Base-by-base conservation (phyloP, 768 basidiomycete species). In the Podaxis sp. region DNA sequence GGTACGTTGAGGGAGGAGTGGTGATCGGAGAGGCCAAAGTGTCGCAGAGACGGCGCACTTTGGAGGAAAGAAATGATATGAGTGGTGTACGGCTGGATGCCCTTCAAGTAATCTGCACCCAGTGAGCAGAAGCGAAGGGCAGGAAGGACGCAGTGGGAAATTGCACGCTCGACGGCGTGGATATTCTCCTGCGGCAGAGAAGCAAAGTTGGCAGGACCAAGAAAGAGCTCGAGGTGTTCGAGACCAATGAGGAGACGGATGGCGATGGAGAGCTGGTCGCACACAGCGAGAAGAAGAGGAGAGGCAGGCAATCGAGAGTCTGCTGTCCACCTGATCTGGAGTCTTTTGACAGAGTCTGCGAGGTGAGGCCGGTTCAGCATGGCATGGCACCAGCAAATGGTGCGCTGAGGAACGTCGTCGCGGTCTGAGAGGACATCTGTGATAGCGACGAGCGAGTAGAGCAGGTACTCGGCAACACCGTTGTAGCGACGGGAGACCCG, bases 261-360 rank as follows among this genome's bases (percentile, higher is more conserved):
- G 44, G 73, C 72, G 38, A 73, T 65, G 4, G 74, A 71, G 40
- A 87, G 75, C 26, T 73, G 73, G 11, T 77, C 75, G 48, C 83
- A 79, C 42, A 80, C 74, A 39, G 69, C 64, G 53, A 73, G 69
- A 53, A 86, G 74, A 55, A 72, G 66, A 67, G 69, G 48, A 52
- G 69, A 65, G 57, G 66, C 60, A 7, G 71, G 70, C 17, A 67
- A 60, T n/a, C 72, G 73, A 2, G 71, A 68, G 38, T 80, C 77
- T 4, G 77, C 74, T 63, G 80, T 81, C 87, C 86, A 88, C 61
- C 84, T 78, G 44, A 88, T 73, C 61, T 81, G 80, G 33, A 89
- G 70, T 40, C 75, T 79, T 64, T 75, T 78, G 22, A 81, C 79
- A 48, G 72, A 69, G 30, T 81, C 80, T 51, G 77, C 66, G 65